A percentile compares a stretch with the other conserved stretches of the same genome.
Conservation (phyloP, 495 filamentous ascomycete genomes). For the Gamarada debralockiae region DNA sequence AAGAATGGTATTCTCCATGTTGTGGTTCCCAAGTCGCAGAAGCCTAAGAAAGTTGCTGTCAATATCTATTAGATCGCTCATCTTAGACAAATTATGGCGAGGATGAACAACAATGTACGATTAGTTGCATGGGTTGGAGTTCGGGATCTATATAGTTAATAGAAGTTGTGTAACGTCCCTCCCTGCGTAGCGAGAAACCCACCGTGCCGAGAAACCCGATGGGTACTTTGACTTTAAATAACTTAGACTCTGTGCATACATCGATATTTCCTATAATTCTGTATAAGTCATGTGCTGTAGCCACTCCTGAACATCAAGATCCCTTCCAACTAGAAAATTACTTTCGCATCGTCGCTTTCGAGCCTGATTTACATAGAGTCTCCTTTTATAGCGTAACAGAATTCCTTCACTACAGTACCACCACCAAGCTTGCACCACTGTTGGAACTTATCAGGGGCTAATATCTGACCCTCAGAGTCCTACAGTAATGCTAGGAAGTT, state of each 20-base stretch:
- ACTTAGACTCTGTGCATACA: not conserved
- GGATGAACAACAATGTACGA: not conserved
- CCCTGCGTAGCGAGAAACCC: not conserved
- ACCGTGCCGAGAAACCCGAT: not conserved
- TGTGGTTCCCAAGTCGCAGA: constrained; percentile 63
- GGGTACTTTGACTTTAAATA: not conserved
- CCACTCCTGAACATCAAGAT: not conserved
- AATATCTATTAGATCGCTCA: constrained; percentile 10
- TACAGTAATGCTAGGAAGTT: not conserved
- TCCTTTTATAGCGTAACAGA: constrained; percentile 25
- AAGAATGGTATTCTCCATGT: constrained; percentile 72
- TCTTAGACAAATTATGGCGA: not conserved
- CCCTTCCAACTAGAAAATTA: constrained; percentile 6
- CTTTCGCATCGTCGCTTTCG: constrained; percentile 15
- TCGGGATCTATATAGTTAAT: constrained; percentile 1
- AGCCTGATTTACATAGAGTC: constrained; percentile 20
- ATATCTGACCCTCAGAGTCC: not conserved
- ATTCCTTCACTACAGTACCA: constrained; percentile 22
- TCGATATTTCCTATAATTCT: too few species aligned
- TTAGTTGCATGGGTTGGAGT: not conserved
- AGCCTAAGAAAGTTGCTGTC: constrained; percentile 18
- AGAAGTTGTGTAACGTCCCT: not conserved
- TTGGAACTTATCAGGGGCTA: not conserved
- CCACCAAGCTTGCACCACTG: constrained; percentile 6
- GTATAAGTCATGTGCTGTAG: not conserved